Evolutionary conservation across 139 green algal species (phyloP).

Genomic region (Nannochloris sp.): DNA sequence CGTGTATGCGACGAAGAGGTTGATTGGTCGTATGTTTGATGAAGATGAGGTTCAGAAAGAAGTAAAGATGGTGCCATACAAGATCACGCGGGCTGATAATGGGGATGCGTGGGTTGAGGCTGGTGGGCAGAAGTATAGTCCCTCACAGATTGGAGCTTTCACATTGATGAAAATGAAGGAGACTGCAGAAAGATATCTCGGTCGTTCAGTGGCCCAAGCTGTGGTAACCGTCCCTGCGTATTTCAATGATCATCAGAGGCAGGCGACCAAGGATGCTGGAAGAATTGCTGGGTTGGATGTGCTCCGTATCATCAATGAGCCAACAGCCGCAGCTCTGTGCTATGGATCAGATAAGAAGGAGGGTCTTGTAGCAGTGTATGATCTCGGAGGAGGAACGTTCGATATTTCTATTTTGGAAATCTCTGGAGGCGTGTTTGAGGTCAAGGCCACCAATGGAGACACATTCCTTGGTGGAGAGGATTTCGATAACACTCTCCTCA

Average conservation of each 20-base stretch:
- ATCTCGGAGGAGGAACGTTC: conserved; percentile 93
- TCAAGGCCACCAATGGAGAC: conserved; percentile 97
- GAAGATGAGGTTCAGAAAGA: conserved; percentile 91
- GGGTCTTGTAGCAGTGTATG: conserved; percentile 87
- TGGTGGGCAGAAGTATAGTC: conserved; percentile 83
- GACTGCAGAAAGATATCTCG: conserved; percentile 93
- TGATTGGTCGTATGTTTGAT: conserved; percentile 90
- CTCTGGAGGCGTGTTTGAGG: conserved; percentile 87
- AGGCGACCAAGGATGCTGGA: conserved; percentile 74
- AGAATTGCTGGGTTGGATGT: conserved; percentile 85
- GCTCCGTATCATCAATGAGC: conserved; percentile 99
- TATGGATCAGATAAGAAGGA: conserved; percentile 98
- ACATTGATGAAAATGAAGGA: conserved; percentile 96
- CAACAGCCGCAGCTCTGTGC: conserved; percentile 88
- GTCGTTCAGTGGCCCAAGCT: conserved; percentile 73
- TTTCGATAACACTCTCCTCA: conserved; percentile 89
- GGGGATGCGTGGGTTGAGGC: conserved; percentile 98
- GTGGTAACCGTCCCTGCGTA: conserved; percentile 98
- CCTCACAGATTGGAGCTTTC: conserved; percentile 90
- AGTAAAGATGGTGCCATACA: conserved; percentile 95
- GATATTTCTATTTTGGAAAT: conserved; percentile 99
- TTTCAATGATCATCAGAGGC: conserved; percentile 98
- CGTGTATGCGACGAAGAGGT: conserved; percentile 94
- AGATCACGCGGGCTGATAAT: conserved; percentile 80
- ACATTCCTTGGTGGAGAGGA: conserved; percentile 98